Conservation (phyloP, 2,329 filamentous ascomycete species). For the Trichoderma simmonsii region DNA sequence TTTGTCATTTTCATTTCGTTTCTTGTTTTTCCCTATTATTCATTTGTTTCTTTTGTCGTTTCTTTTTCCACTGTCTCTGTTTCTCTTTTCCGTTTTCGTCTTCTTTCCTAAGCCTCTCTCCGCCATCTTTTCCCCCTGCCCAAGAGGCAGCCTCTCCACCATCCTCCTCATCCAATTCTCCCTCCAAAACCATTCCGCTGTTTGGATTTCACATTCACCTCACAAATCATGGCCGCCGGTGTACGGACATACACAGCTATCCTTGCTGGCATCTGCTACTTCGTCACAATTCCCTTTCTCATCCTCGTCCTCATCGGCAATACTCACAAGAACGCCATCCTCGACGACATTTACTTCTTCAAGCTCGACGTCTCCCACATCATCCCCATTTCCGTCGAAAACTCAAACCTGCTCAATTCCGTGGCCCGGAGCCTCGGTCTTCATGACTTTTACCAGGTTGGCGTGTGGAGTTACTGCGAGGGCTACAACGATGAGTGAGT, state of each 20-base stretch:
- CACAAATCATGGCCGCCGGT: constrained; percentile 26
- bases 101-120: neutral
- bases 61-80: neutral
- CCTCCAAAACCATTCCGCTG: neutral
- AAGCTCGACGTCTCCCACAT: constrained; percentile 80
- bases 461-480: constrained; percentile 89
- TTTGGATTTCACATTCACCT: neutral
- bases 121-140: neutral
- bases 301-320: constrained; percentile 78
- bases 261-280: constrained; percentile 65
- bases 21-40: neutral
- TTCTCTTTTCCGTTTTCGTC: neutral
- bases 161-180: neutral
- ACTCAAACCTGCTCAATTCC: constrained; percentile 75
- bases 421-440: constrained; percentile 83
- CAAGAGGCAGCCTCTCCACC: neutral
- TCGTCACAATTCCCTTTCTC: constrained; percentile 73
- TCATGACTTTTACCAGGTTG: constrained; percentile 92
- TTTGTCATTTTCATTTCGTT: constrained; percentile 1
- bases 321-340: constrained; percentile 57
- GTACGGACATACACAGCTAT: constrained; percentile 58
- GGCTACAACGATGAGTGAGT: constrained; percentile 66
- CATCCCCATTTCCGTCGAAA: constrained; percentile 68
- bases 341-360: constrained; percentile 77
- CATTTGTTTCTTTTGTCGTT: constrained; percentile 2